Percentiles rank a stretch among this genome's conserved stretches.
phyloP scores from a whole-genome alignment of 371 early-diverging fungal genomes.

The Dichotomocladium elegans region DNA sequence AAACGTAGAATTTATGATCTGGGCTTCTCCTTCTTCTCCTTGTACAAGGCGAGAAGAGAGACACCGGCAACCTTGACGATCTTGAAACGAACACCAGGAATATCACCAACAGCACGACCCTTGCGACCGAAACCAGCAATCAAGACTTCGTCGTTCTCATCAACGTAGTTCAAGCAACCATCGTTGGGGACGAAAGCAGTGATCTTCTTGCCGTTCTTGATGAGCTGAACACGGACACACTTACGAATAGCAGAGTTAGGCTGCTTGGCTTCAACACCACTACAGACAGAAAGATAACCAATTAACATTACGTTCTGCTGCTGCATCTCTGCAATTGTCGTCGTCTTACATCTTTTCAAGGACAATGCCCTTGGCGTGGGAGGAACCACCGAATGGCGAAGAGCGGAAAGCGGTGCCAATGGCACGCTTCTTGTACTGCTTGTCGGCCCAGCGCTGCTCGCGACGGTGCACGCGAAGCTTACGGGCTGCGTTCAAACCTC shows the following conservation, averaged over 20 bases:
- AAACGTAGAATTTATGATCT: no score
- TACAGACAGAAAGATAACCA: no score
- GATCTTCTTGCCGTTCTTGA: conserved; percentile 99
- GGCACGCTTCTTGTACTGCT: conserved; percentile 97
- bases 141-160: conserved; percentile 97
- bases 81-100: conserved; percentile 99
- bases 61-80: conserved; percentile 99
- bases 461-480: conserved; percentile 97
- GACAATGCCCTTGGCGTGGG: conserved; percentile 99
- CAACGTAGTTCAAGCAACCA: conserved; percentile 99
- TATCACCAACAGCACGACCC: conserved; percentile 96
- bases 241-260: conserved; percentile 99
- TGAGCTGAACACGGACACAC: conserved; percentile 99
- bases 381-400: conserved; percentile 98
- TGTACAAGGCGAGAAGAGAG: conserved; percentile 97
- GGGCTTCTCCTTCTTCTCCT: conserved; percentile 99
- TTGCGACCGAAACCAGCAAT: conserved; percentile 96
- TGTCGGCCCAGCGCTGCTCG: conserved; percentile 99
- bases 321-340: no score
- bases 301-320: no score
- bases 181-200: conserved; percentile 99
- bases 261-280: conserved; percentile 99
- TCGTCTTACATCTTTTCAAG: conserved; percentile 98
- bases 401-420: conserved; percentile 98
- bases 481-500: conserved; percentile 98